Conservation (phyloP, 176 grass and related monocot species). For the Calamus simplicifolius region DNA sequence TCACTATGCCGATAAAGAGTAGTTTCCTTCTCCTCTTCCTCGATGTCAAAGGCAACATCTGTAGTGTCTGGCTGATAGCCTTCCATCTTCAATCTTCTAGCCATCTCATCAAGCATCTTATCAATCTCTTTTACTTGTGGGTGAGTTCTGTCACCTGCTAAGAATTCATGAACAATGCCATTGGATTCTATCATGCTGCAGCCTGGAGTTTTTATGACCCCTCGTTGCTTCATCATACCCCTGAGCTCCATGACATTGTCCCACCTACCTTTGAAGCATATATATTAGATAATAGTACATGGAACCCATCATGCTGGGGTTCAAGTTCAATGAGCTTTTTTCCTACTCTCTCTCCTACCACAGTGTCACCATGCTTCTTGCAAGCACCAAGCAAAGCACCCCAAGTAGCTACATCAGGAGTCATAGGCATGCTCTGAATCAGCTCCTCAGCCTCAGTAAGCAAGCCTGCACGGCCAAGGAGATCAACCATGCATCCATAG, state of each 20-base stretch:
- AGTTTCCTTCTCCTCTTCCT: slow-evolving; percentile 26
- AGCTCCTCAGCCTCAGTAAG: slow-evolving; percentile 75
- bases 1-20: slow-evolving; percentile 17
- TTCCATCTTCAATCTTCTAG: slow-evolving; percentile 9
- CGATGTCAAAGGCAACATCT: slow-evolving; percentile 18
- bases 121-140: slow-evolving; percentile 16
- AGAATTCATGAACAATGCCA: slow-evolving; percentile 21
- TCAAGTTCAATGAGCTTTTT: slow-evolving; percentile 63
- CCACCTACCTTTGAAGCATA: slow-evolving; percentile 81
- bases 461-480: slow-evolving; percentile 73
- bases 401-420: slow-evolving; percentile 73
- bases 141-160: slow-evolving; percentile 20
- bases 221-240: slow-evolving; percentile 52
- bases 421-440: slow-evolving; percentile 67
- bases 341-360: slow-evolving; percentile 62
- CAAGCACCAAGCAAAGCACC: slow-evolving; percentile 80
- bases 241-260: slow-evolving; percentile 62
- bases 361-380: slow-evolving; percentile 69
- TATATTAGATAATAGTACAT: slow-evolving; percentile 80
- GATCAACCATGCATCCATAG: slow-evolving; percentile 94
- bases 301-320: slow-evolving; percentile 72
- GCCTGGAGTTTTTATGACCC: slow-evolving; percentile 52
- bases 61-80: slow-evolving; percentile 17
- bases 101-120: slow-evolving; percentile 19
- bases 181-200: slow-evolving; percentile 40